Conservation (phyloP, 1,284 basidiomycete genomes). For the Singerocomus inundabilis region DNA sequence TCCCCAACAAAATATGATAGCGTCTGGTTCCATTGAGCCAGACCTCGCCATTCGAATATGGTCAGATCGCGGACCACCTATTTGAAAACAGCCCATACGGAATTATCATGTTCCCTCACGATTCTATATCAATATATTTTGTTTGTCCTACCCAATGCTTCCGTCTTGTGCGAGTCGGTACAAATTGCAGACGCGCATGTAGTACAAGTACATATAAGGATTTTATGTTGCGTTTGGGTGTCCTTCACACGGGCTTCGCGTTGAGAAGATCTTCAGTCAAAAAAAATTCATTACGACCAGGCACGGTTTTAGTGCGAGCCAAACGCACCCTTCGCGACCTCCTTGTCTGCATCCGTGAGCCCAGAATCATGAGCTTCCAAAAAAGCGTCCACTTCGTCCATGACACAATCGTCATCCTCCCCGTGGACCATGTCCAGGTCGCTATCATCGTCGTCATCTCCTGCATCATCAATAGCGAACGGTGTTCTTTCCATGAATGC, state of each 20-base stretch:
- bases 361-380: conserved; percentile 88
- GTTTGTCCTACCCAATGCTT: conserved; percentile 5
- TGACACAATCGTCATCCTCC: conserved; percentile 74
- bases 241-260: conserved; percentile 53
- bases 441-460: conserved; percentile 57
- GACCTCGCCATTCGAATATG: conserved; percentile 80
- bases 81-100: conserved; percentile 12
- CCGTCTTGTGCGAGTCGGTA: conserved; percentile 7
- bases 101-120: conserved; percentile 6
- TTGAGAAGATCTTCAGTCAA: conserved; percentile 53
- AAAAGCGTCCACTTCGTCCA: conserved; percentile 94
- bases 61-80: conserved; percentile 50
- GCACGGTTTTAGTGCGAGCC: background rate
- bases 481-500: conserved; percentile 87
- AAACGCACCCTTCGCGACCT: conserved; percentile 69
- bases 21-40: conserved; percentile 78
- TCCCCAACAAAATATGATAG: conserved; percentile 80
- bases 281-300: conserved; percentile 2
- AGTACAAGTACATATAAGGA: conserved; percentile 22
- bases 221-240: background rate
- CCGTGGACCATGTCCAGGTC: conserved; percentile 65
- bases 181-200: conserved; percentile 7
- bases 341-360: conserved; percentile 80
- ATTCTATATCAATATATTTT: conserved; percentile 15
- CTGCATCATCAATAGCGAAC: conserved; percentile 92